A percentile compares a stretch with the other conserved stretches of the same genome.
Conservation (phyloP, 768 basidiomycete genomes). For the Tulasnella sp. region DNA sequence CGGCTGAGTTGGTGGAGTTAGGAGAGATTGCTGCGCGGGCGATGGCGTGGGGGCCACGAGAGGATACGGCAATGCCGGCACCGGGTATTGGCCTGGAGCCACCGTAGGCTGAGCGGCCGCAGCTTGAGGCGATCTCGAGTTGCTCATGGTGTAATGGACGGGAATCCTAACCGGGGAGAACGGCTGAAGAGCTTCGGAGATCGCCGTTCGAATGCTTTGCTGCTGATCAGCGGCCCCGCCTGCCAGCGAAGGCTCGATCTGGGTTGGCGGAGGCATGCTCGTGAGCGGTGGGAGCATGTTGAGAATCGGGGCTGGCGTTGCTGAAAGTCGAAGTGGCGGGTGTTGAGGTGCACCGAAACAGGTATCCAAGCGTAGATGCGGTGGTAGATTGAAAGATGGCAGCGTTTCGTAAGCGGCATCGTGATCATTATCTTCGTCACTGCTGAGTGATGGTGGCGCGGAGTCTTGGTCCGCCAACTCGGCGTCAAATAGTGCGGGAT, state of each 20-base stretch:
- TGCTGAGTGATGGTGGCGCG: background rate
- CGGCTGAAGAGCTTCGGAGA: slow-evolving; percentile 27
- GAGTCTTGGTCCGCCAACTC: background rate
- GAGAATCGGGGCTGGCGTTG: background rate
- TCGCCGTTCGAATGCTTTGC: slow-evolving; percentile 18
- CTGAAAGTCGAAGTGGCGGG: slow-evolving; percentile 5
- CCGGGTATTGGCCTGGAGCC: background rate
- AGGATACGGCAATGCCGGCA: slow-evolving; percentile 23
- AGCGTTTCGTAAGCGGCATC: slow-evolving; percentile 11
- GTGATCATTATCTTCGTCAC: background rate
- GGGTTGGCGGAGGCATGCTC: background rate
- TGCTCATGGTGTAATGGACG: slow-evolving; percentile 13
- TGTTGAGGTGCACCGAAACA: background rate
- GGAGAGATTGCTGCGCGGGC: background rate
- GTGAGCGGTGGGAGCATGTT: background rate
- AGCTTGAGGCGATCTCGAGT: background rate
- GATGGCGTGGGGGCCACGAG: background rate
- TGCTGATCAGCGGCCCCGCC: background rate
- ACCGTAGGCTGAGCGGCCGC: background rate
- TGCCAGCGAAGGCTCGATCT: background rate
- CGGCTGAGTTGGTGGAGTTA: background rate
- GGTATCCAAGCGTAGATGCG: slow-evolving; percentile 22
- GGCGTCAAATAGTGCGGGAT: background rate
- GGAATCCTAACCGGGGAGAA: slow-evolving; percentile 21
- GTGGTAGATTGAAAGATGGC: slow-evolving; percentile 18